These are phyloP conservation scores for Coemansia furcata DNA, from an alignment of 192 early-diverging fungal genomes.

Conservation along the genomic window DNA sequence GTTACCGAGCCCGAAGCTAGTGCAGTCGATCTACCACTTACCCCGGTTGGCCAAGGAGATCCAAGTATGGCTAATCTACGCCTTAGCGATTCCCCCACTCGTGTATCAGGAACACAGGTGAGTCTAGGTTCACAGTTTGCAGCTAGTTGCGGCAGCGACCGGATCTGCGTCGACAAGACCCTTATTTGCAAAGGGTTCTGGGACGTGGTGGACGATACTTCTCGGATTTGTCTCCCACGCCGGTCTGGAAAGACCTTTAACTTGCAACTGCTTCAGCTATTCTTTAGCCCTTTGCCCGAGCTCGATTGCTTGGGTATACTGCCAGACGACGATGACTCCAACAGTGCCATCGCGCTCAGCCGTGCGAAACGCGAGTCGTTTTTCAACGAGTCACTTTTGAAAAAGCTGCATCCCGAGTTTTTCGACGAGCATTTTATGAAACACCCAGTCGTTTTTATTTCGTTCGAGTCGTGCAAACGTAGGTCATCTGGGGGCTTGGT, in stretches of 20 bases:
- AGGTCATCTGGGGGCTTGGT: constrained; percentile 4
- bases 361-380: background rate
- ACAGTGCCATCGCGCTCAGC: background rate
- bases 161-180: background rate
- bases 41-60: background rate
- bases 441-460: background rate
- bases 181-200: constrained; percentile 9
- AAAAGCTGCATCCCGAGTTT: background rate
- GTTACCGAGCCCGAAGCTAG: background rate
- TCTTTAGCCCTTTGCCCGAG: constrained; percentile 9
- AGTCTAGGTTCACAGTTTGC: background rate
- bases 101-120: background rate
- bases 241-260: constrained; percentile 6
- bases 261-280: background rate
- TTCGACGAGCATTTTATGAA: constrained; percentile 2
- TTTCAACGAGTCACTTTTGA: constrained; percentile 1
- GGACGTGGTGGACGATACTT: background rate
- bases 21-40: background rate
- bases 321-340: background rate
- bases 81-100: background rate
- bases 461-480: background rate
- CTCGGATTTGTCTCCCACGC: constrained; percentile 3
- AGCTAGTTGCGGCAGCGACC: background rate
- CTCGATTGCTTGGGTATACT: background rate
- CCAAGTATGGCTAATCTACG: background rate